Evolutionary conservation across 805 yeast species (phyloP).

Genomic region (Wickerhamiella sergipiensis): DNA sequence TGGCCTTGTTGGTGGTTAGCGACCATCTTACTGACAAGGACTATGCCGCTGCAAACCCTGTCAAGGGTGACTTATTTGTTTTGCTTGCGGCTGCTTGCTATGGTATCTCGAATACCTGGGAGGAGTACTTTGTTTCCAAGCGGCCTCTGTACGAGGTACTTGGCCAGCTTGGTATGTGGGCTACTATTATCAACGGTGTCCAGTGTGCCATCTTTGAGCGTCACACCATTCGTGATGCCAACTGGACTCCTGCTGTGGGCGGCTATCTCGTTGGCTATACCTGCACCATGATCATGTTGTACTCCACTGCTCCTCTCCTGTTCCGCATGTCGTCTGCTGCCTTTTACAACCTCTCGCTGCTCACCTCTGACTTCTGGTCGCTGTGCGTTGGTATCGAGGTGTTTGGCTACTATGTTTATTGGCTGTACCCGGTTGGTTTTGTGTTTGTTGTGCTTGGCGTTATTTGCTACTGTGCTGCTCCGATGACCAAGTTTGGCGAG

Average conservation of each 20-base stretch:
- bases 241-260: conserved; percentile 28
- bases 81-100: conserved; percentile 33
- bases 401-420: conserved; percentile 32
- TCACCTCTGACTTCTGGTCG: conserved; percentile 35
- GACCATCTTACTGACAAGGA: conserved; percentile 30
- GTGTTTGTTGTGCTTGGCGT: conserved; percentile 31
- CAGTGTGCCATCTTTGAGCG: conserved; percentile 33
- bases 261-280: conserved; percentile 34
- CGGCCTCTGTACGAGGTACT: conserved; percentile 32
- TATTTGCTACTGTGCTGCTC: conserved; percentile 28
- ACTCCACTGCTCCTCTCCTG: conserved; percentile 30
- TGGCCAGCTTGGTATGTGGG: conserved; percentile 33
- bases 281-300: conserved; percentile 27
- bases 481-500: conserved; percentile 26
- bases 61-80: conserved; percentile 33
- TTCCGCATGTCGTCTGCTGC: conserved; percentile 35
- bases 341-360: conserved; percentile 30
- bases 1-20: conserved; percentile 30
- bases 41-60: conserved; percentile 27
- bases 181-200: conserved; percentile 30
- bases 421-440: conserved; percentile 35
- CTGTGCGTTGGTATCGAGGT: conserved; percentile 31
- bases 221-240: conserved; percentile 24
- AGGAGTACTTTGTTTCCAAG: conserved; percentile 32
- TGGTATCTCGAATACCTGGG: conserved; percentile 32